Evolutionary conservation across 805 yeast genomes (phyloP).

Genomic region (Cyberlindnera veronae): DNA sequence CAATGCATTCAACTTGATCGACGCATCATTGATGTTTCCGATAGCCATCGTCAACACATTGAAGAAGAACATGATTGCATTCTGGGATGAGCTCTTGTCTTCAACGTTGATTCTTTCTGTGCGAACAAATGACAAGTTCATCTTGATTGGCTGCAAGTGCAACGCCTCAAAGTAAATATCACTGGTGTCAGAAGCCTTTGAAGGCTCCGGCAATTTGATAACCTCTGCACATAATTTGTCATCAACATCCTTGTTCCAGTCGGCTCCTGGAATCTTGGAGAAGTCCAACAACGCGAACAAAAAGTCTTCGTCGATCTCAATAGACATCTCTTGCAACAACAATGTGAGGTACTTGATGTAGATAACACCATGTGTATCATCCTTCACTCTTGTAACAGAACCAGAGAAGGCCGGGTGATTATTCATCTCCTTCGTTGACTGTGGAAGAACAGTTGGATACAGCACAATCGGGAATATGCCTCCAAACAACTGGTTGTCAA

Average conservation of each 20-base stretch:
- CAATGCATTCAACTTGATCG: conserved; percentile 82
- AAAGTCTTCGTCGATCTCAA: conserved; percentile 94
- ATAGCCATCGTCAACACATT: conserved; percentile 93
- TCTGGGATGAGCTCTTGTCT: conserved; percentile 57
- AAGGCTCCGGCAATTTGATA: conserved; percentile 70
- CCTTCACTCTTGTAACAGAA: conserved; percentile 78
- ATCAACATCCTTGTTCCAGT: conserved; percentile 52
- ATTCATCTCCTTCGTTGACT: conserved; percentile 76
- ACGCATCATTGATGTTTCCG: conserved; percentile 96
- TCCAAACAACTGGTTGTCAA: conserved; percentile 89
- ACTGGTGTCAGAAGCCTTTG: conserved; percentile 46
- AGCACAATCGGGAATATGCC: conserved; percentile 83
- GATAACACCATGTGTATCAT: conserved; percentile 84
- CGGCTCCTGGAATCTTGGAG: conserved; percentile 74
- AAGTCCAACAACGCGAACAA: conserved; percentile 78
- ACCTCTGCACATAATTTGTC: conserved; percentile 59
- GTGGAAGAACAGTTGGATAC: conserved; percentile 88
- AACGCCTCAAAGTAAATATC: conserved; percentile 91
- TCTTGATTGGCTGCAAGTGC: conserved; percentile 86
- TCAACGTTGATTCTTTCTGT: conserved; percentile 74
- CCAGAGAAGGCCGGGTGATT: conserved; percentile 90
- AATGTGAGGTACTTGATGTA: conserved; percentile 90
- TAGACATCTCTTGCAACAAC: conserved; percentile 82
- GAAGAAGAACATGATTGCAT: conserved; percentile 69
- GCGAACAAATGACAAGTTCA: conserved; percentile 86